phyloP scores from a whole-genome alignment of 257 asterid genomes.

The Solanum lignicaule region DNA sequence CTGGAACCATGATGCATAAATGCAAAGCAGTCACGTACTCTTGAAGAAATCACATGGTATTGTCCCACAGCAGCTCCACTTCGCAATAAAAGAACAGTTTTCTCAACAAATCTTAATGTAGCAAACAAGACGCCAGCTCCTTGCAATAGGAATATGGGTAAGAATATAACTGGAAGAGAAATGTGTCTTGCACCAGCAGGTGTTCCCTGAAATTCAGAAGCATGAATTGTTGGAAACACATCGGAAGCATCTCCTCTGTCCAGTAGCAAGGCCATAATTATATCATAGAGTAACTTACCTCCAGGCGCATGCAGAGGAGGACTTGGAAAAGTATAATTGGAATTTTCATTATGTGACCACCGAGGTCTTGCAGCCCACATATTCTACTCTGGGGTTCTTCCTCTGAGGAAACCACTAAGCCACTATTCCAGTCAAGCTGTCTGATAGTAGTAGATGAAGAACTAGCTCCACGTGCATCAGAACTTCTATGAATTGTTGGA shows the following conservation, averaged over 20 bases:
- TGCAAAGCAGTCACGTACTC: slow-evolving; percentile 60
- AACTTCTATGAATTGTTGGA: slow-evolving; percentile 73
- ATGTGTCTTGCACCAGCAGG: slow-evolving; percentile 60
- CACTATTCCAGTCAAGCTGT: slow-evolving; percentile 74
- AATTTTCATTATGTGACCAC: slow-evolving; percentile 94
- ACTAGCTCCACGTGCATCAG: slow-evolving; percentile 51
- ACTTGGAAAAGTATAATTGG: slow-evolving; percentile 77
- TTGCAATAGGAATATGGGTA: slow-evolving; percentile 79
- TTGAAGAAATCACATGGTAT: slow-evolving; percentile 54
- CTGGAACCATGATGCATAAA: slow-evolving; percentile 94
- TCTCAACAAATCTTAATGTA: slow-evolving; percentile 54
- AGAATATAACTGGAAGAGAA: slow-evolving; percentile 72
- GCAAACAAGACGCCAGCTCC: slow-evolving; percentile 78
- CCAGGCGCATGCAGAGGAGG: slow-evolving; percentile 92
- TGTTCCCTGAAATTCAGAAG: slow-evolving; percentile 59
- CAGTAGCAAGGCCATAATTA: neutral
- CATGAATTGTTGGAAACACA: neutral
- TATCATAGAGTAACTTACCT: slow-evolving; percentile 35
- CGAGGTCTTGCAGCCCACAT: slow-evolving; percentile 82
- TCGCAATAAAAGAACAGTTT: slow-evolving; percentile 47
- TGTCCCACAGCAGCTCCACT: slow-evolving; percentile 58
- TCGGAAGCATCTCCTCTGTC: neutral
- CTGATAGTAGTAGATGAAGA: slow-evolving; percentile 64
- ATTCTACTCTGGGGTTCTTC: slow-evolving; percentile 46
- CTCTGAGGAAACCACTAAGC: slow-evolving; percentile 62